Conservation (phyloP, 1,284 basidiomycete species). For the Porogramme epimiltina region DNA sequence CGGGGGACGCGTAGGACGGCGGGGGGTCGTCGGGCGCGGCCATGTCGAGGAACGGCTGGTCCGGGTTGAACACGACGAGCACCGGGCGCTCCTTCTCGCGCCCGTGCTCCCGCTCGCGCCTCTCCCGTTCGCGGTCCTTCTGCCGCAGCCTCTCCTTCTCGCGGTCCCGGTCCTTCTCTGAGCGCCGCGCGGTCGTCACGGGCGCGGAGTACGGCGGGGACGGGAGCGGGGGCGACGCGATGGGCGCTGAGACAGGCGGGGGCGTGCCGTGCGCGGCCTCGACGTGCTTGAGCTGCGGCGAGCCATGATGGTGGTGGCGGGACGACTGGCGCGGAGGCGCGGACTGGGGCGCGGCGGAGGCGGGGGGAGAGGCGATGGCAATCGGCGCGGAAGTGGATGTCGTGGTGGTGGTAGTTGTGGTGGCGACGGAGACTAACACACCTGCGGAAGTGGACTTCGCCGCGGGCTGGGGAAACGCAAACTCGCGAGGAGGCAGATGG, state of each 20-base stretch:
- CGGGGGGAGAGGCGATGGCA: background rate
- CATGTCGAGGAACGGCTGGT: conserved; percentile 6
- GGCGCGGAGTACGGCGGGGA: conserved; percentile 4
- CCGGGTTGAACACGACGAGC: background rate
- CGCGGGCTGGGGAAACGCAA: too few species aligned
- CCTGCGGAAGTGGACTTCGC: background rate
- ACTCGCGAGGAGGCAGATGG: too few species aligned
- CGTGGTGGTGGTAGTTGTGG: conserved; percentile 6
- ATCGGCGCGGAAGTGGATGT: background rate
- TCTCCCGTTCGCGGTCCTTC: too few species aligned
- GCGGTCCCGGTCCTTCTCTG: background rate
- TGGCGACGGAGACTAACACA: background rate
- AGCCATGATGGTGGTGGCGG: too few species aligned
- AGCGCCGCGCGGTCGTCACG: background rate
- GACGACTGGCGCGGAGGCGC: background rate
- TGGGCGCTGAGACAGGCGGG: too few species aligned
- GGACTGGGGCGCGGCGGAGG: background rate
- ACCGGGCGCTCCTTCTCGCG: conserved; percentile 1
- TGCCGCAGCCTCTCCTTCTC: too few species aligned
- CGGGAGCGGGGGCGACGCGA: background rate
- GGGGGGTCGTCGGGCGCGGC: background rate
- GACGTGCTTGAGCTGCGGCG: background rate
- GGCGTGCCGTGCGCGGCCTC: background rate
- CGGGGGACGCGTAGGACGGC: background rate
- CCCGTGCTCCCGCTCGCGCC: too few species aligned